phyloP scores from a whole-genome alignment of 164 flowering plant species.

The Vitis cinerea region DNA sequence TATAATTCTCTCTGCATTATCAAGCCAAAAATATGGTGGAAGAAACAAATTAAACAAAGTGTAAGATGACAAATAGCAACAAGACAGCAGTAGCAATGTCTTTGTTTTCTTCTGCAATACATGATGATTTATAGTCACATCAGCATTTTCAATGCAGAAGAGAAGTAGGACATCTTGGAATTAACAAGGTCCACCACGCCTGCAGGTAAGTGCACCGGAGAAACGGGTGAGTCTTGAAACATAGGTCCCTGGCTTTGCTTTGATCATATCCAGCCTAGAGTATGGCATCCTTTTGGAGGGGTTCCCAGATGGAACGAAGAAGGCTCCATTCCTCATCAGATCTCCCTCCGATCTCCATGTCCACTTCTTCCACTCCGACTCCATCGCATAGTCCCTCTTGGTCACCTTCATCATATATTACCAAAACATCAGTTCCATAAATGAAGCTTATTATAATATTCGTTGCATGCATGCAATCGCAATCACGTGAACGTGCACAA shows the following conservation, averaged over 20 bases:
- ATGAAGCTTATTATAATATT: too few relatives aligned
- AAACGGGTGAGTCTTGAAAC: slow-evolving; percentile 35
- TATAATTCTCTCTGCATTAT: too few relatives aligned
- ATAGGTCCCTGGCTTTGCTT: slow-evolving; percentile 31
- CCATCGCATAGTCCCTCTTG: slow-evolving; percentile 57
- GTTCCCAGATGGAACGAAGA: slow-evolving; percentile 49
- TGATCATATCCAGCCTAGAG: slow-evolving; percentile 30
- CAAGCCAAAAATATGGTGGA: too few relatives aligned
- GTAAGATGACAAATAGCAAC: too few relatives aligned
- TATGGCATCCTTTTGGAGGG: background rate
- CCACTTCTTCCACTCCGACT: slow-evolving; percentile 55
- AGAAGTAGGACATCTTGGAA: background rate
- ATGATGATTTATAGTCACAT: too few relatives aligned
- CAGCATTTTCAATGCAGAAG: too few relatives aligned
- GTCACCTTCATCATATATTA: slow-evolving; percentile 51
- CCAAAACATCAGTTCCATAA: background rate
- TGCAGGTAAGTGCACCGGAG: slow-evolving; percentile 45
- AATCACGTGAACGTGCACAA: too few relatives aligned
- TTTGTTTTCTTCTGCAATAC: too few relatives aligned
- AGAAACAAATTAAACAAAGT: too few relatives aligned
- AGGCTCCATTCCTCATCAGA: slow-evolving; percentile 66
- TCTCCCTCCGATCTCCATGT: slow-evolving; percentile 78
- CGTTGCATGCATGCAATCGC: too few relatives aligned
- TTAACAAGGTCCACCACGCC: slow-evolving; percentile 26
- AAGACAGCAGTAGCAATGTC: too few relatives aligned